phyloP scores from a whole-genome alignment of 345 rosid genomes.

The Populus euphratica region DNA sequence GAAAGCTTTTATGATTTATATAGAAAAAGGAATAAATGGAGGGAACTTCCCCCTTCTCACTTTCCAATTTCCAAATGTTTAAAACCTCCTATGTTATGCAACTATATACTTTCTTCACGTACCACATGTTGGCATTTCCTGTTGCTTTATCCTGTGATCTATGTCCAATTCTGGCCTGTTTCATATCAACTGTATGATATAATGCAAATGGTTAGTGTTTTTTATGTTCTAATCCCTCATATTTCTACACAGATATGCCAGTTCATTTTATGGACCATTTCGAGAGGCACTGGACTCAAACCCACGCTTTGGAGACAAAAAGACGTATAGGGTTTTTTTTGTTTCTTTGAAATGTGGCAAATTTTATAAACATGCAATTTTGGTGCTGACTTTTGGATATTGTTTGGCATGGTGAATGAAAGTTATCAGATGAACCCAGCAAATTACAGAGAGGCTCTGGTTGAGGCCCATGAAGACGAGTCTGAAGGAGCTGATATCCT shows the following conservation, averaged over 20 bases:
- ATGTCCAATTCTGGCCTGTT: neutral
- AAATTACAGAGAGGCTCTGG: constrained; percentile 82
- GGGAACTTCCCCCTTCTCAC: neutral
- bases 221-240: constrained; percentile 13
- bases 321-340: constrained; percentile 48
- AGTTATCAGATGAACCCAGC: constrained; percentile 99
- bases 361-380: neutral
- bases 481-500: constrained; percentile 98
- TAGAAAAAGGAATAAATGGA: neutral
- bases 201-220: constrained; percentile 1
- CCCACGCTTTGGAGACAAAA: constrained; percentile 94
- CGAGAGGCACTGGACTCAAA: constrained; percentile 91
- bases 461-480: constrained; percentile 81
- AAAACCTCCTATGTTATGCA: neutral
- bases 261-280: constrained; percentile 95
- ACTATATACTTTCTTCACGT: neutral
- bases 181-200: neutral
- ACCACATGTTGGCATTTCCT: neutral
- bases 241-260: constrained; percentile 62
- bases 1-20: neutral
- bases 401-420: constrained; percentile 35
- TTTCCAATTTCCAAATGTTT: neutral
- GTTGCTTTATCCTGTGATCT: neutral
- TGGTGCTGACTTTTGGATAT: constrained; percentile 14
- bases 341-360: neutral